Base-by-base conservation (phyloP, 257 asterid genomes). In the Thymus quinquecostatus region DNA sequence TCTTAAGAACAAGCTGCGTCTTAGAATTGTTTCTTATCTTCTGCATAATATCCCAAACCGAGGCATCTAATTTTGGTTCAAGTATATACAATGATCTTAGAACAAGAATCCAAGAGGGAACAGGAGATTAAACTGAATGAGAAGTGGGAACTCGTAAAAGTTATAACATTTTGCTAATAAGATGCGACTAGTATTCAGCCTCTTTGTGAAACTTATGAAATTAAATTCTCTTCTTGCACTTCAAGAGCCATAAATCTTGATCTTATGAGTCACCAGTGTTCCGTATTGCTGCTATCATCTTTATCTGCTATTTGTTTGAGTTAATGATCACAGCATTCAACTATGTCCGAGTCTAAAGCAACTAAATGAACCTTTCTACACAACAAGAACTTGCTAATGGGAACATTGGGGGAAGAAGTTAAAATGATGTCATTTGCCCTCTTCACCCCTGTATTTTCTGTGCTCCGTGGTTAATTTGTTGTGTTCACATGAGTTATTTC, bases 211-310 rank as follows among this genome's bases (percentile, higher is more conserved):
- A 45, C 40, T 36, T 36, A 36, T 36, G 40, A 36, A 2, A 36
- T 6, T 38, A 38, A 38, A 21, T 21, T 38, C 41, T 5, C 4
- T 38, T 4, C 6, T 38, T 38, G 6, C 40, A 6, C 5, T 36
- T 38, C 59, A n/a, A 33, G n/a, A 36, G 34, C 61, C 74, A 12
- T 10, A 63, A 40, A 45, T 34, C 43, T 48, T 49, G 54, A 49
- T 51, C 32, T 34, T 14, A 59, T 21, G 63, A 69, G 58, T 58
- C 21, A 57, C 59, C 14, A 44, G 14, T 44, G 6, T 29, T 41
- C 40, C 41, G 29, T 58, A 5, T 44, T 69, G 45, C 43, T 55
- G 45, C 10, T 28, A 12, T 56, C 45, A 57, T 57, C 44, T 69
- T 30, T 30, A 45, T 38, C 38, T 56, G 56, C 47, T 13, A 62